A percentile compares a stretch with the other conserved stretches of the same genome.
These are phyloP conservation scores for Carex cristatella DNA, from an alignment of 176 grass and related monocot genomes.

Conservation along the genomic window DNA sequence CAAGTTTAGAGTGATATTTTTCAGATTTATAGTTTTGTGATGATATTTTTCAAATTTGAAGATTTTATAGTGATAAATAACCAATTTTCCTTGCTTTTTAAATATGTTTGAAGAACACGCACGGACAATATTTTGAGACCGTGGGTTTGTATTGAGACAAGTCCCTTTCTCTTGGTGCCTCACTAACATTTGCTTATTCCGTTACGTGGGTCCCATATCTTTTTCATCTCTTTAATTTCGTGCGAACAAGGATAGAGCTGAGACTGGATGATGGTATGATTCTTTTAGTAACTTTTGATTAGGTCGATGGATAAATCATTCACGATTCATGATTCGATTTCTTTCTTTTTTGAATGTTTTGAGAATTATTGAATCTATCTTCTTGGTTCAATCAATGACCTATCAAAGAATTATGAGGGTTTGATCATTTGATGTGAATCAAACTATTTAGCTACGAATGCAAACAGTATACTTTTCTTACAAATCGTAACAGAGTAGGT, in stretches of 20 bases:
- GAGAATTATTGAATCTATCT: constrained; percentile 15
- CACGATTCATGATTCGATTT: constrained; percentile 24
- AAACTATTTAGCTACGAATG: neutral
- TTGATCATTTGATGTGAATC: neutral
- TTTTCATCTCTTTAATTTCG: constrained; percentile 8
- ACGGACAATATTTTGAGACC: neutral
- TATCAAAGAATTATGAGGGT: constrained; percentile 1
- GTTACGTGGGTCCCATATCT: neutral
- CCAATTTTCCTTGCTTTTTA: no score
- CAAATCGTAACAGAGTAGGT: no score
- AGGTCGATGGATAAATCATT: neutral
- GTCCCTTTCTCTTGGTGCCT: neutral
- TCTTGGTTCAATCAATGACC: constrained; percentile 13
- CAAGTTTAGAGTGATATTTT: no score
- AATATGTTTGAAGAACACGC: neutral
- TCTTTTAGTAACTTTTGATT: constrained; percentile 13
- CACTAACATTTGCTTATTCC: neutral
- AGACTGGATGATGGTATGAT: neutral
- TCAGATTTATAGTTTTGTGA: no score
- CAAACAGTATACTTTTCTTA: no score
- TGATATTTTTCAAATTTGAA: no score
- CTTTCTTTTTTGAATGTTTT: neutral
- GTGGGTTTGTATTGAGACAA: neutral
- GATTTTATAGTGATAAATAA: no score
- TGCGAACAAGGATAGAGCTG: neutral